Evolutionary conservation across 2,329 filamentous ascomycete species (phyloP), one percentile per base, ranked within the genome.

Genomic region (Pseudopithomyces maydicus): DNA sequence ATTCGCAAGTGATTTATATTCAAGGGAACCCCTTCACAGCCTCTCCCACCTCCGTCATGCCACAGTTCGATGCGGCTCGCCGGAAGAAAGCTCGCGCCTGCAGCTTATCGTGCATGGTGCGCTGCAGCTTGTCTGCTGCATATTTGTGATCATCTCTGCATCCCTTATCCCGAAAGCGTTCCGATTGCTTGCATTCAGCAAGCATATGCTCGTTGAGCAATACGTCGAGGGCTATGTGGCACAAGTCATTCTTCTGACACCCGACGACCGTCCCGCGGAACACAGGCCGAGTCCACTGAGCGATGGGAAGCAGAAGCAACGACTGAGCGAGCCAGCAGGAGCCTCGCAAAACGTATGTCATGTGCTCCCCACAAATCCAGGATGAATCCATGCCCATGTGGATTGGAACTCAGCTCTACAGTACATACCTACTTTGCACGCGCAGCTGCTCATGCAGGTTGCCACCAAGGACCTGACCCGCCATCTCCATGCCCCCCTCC

Each of bases 71-170:
- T 50, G 47, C 46, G 46, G 53, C 46, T 49, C 45, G 39, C 38
- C 22, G 38, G 48, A n/a, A n/a, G 26, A 20, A 32, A 14, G 15
- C 23, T 38, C 42, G 26, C 22, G 11, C 42, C 43, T 33, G 35
- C 35, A 36, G n/a, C 41, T 50, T 23, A 22, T 38, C 14, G 36
- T 26, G 55, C 55, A 57, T 50, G n/a, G 23, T 33, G 14, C 14
- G 26, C 5, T 46, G 47, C 45, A 39, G 17, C 55, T 51, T 51
- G 26, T 29, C 26, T 29, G 4, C 26, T 4, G 8, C 26, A 29
- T 38, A 52, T 52, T 47, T 58, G 52, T 32, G 56, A 62, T 59
- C 54, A 36, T 19, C 59, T 36, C 45, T 26, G n/a, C 45, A 20
- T 46, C 36, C 8, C 5, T 29, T 8, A 5, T 29, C 26, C 47